Conservation (phyloP, 2,329 filamentous ascomycete species). For the Zopfia rhizophila region DNA sequence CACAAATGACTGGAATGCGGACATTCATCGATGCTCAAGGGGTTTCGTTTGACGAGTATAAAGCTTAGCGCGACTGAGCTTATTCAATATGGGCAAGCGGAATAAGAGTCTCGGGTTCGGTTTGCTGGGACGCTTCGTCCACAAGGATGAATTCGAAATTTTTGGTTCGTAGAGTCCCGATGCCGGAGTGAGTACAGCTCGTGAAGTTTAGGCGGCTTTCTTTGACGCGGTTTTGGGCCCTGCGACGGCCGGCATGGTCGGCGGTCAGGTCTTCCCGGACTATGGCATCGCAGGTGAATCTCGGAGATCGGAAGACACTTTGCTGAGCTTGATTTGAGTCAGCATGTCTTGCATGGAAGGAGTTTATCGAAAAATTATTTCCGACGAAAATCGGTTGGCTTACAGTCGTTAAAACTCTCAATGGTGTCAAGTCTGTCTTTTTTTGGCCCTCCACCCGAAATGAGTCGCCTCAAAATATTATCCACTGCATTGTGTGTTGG, state of each 20-base stretch:
- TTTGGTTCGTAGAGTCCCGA: constrained; percentile 54
- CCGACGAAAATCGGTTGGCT: too few relatives aligned
- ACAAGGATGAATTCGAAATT: constrained; percentile 56
- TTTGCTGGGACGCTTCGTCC: constrained; percentile 61
- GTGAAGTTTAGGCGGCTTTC: constrained; percentile 55
- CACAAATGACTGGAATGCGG: constrained; percentile 6
- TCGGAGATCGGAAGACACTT: constrained; percentile 32
- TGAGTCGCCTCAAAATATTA: constrained; percentile 51
- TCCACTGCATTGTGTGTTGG: constrained; percentile 60
- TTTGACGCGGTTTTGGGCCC: constrained; percentile 53
- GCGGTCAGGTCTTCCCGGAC: constrained; percentile 44
- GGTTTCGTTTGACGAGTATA: too few relatives aligned
- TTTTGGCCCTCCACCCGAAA: constrained; percentile 13
- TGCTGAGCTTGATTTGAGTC: constrained; percentile 27
- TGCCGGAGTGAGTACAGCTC: constrained; percentile 56
- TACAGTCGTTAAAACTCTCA: constrained; percentile 36
- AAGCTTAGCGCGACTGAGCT: too few relatives aligned
- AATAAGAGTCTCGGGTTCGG: constrained; percentile 55
- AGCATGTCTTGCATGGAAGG: not conserved
- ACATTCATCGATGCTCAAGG: constrained; percentile 6
- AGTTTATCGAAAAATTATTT: too few relatives aligned
- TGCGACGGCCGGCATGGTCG: constrained; percentile 36
- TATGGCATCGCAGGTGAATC: constrained; percentile 44
- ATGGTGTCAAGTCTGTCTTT: constrained; percentile 18
- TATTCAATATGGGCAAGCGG: too few relatives aligned